These are phyloP conservation scores for Eremochloa ophiuroides DNA, from an alignment of 176 grass and related monocot genomes.

Conservation along the genomic window DNA sequence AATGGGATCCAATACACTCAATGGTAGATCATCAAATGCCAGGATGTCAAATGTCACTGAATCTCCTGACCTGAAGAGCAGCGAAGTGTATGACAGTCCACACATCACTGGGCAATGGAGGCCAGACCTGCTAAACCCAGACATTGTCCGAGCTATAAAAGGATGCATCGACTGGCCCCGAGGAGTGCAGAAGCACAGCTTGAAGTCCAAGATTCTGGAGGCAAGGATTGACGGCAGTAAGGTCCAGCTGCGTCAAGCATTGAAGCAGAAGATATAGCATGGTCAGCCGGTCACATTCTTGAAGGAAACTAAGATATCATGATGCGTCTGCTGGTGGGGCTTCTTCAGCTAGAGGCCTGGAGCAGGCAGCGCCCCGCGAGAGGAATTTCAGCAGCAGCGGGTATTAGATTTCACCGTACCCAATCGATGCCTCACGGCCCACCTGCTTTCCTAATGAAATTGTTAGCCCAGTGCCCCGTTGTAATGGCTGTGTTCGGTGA, in stretches of 20 bases:
- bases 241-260: constrained; percentile 55
- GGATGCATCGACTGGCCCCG: constrained; percentile 54
- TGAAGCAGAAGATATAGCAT: constrained; percentile 63
- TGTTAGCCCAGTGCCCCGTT: neutral
- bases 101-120: constrained; percentile 47
- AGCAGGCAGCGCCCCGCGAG: neutral
- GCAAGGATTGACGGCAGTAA: constrained; percentile 49
- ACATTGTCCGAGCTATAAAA: constrained; percentile 35
- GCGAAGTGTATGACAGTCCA: constrained; percentile 35
- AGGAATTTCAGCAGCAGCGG: neutral
- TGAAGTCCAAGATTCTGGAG: constrained; percentile 63
- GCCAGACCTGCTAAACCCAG: constrained; percentile 48
- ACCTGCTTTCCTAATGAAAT: neutral
- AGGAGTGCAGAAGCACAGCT: constrained; percentile 54
- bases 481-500: no score
- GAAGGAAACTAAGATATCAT: neutral
- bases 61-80: constrained; percentile 39
- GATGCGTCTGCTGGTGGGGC: neutral
- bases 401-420: neutral
- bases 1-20: constrained; percentile 29
- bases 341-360: neutral
- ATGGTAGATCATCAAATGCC: constrained; percentile 39
- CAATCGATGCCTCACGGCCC: neutral
- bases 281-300: neutral
- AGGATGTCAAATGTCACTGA: constrained; percentile 34